Conservation (phyloP, 1,284 basidiomycete species). For the Moesziomyces antarcticus region DNA sequence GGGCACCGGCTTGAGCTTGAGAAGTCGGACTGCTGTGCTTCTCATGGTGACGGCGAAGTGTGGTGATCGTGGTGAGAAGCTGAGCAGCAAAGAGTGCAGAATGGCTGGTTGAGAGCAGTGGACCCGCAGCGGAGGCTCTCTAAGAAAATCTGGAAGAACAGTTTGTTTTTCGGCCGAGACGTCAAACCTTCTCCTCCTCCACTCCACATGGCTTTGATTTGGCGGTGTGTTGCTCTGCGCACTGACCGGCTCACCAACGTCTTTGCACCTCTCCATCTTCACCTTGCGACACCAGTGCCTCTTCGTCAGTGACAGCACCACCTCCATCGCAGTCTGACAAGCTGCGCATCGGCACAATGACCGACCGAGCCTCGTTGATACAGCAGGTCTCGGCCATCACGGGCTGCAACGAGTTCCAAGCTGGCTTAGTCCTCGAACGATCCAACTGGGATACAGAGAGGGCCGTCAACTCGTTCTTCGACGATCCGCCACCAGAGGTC, state of each 20-base stretch:
- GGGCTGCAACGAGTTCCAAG: slow-evolving; percentile 39
- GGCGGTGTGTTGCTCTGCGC: slow-evolving; percentile 19
- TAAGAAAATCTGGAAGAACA: slow-evolving; percentile 7
- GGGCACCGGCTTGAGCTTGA: slow-evolving; percentile 42
- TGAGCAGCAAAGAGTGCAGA: not conserved
- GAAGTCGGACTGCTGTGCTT: slow-evolving; percentile 20
- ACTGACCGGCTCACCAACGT: slow-evolving; percentile 5
- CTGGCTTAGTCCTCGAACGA: slow-evolving; percentile 26
- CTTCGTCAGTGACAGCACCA: not conserved
- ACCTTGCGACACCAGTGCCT: not conserved
- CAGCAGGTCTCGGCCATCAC: slow-evolving; percentile 43
- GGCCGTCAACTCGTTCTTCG: slow-evolving; percentile 44
- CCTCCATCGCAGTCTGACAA: not conserved
- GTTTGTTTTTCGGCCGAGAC: slow-evolving; percentile 1
- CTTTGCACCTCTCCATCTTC: slow-evolving; percentile 1
- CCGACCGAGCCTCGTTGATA: slow-evolving; percentile 17
- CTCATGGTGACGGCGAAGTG: slow-evolving; percentile 17
- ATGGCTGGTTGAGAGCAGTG: not conserved
- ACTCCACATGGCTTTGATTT: slow-evolving; percentile 13
- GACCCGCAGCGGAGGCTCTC: not conserved
- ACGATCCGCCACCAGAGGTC: slow-evolving; percentile 47
- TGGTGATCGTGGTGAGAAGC: not conserved
- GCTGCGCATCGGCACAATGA: slow-evolving; percentile 9
- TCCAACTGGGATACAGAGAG: slow-evolving; percentile 34
- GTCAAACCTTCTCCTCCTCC: too few species aligned